phyloP scores from a whole-genome alignment of 495 filamentous ascomycete genomes.

The Friedmanniomyces endolithicus region DNA sequence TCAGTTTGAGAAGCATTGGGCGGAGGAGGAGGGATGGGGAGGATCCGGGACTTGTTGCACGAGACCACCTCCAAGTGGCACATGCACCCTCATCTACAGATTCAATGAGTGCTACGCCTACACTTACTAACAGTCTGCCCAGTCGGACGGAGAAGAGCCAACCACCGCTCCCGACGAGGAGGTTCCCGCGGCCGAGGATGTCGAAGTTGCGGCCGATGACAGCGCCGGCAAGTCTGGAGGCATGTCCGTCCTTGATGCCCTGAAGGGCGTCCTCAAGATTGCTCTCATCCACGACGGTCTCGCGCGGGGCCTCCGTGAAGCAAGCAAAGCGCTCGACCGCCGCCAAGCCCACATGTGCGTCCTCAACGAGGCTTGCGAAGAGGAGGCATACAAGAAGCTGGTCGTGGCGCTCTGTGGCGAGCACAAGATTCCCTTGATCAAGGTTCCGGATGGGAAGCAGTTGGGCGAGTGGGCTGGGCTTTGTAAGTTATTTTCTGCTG shows the following conservation, averaged over 20 bases:
- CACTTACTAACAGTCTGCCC: constrained; percentile 4
- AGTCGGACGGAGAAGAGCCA: constrained; percentile 86
- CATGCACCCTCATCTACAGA: background rate
- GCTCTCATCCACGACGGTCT: constrained; percentile 99
- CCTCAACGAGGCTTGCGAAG: constrained; percentile 96
- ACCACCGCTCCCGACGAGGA: constrained; percentile 21
- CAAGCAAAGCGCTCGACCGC: constrained; percentile 91
- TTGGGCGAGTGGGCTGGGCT: constrained; percentile 99
- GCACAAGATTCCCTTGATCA: constrained; percentile 99
- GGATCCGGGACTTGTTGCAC: constrained; percentile 2
- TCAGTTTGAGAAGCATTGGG: background rate
- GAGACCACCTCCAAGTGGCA: background rate
- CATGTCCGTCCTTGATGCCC: constrained; percentile 95
- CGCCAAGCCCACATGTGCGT: constrained; percentile 99
- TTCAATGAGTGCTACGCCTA: background rate
- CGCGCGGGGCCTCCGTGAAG: constrained; percentile 93
- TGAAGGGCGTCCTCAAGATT: constrained; percentile 95
- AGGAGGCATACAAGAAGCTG: constrained; percentile 99
- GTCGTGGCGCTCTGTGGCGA: constrained; percentile 94
- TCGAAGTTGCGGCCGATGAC: constrained; percentile 84
- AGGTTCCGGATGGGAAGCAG: constrained; percentile 99
- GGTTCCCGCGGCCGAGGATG: constrained; percentile 68
- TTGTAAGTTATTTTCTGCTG: constrained; percentile 52
- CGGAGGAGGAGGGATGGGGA: background rate
- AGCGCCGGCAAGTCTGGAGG: constrained; percentile 61